Evolutionary conservation across 1,139 yeast genomes (phyloP), one percentile per base, ranked within the genome.

Genomic region (Pichia inconspicua): DNA sequence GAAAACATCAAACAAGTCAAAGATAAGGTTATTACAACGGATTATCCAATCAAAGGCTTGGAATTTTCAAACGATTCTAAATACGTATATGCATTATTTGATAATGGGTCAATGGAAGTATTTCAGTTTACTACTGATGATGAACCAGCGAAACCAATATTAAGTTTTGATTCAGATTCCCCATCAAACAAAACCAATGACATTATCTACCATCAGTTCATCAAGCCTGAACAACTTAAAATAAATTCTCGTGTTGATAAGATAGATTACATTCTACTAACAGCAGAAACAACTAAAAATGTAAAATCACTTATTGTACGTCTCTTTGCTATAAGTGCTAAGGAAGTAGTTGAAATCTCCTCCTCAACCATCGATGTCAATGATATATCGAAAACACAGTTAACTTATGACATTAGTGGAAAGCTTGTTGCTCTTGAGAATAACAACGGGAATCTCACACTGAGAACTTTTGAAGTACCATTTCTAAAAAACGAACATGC

Each of bases 71-170:
- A 58, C 40, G 55, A 63, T 48, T 69, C 69, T 9, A 60, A 65
- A 14, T 59, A 60, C 14, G 67, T 78, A 17, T 68, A 69, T 42
- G 67, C 71, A 4, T 58, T 79, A 12, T 69, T 70, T 43, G 61
- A 62, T 30, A 68, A 69, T 53, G 84, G 85, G 6, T 60, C 34
- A 11, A 47, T 62, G 11, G 41, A 49, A n/a, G 49, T 60, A 11
- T 58, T 55, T 53, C 65, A 42, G 59, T 77, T 44, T 67, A 69
- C 66, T 17, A 55, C 66, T 42, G 53, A 60, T n/a, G 52, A 57
- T 39, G 62, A 58, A 6, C 44, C 38, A 2, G 50, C 47, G 22
- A 37, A 44, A 8, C 45, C 54, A 2, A 34, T 50, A 5, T 34
- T 51, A 34, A 43, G 44, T 12, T 42, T 53, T 12, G 45, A 47